phyloP scores from a whole-genome alignment of 2,329 filamentous ascomycete genomes.

The Aspergillus oerlinghausenensis region DNA sequence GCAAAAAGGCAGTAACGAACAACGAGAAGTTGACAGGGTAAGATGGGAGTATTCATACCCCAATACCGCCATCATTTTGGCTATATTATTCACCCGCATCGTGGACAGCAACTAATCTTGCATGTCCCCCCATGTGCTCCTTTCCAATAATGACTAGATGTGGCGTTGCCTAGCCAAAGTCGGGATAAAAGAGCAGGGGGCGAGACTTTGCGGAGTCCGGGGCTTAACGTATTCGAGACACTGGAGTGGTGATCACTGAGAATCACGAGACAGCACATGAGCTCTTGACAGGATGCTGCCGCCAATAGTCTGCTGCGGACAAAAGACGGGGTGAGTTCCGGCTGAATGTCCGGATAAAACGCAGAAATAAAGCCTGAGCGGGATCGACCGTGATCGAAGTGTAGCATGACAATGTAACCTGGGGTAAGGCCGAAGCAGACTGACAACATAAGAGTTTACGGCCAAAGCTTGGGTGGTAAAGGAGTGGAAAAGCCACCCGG shows the following conservation, averaged over 20 bases:
- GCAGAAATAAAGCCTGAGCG: neutral
- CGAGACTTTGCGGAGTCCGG: neutral
- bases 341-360: slow-evolving; percentile 4
- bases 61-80: slow-evolving; percentile 1
- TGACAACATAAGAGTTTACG: neutral
- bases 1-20: neutral
- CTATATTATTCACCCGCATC: slow-evolving; percentile 2
- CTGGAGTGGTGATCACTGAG: neutral
- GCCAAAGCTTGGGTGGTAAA: neutral
- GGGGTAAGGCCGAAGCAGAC: neutral
- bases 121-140: neutral
- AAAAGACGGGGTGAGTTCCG: neutral
- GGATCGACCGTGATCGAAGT: neutral
- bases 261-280: neutral
- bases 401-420: neutral
- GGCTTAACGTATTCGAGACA: neutral
- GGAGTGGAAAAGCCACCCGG: neutral
- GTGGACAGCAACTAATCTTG: neutral
- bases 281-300: neutral
- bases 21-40: neutral
- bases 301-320: neutral
- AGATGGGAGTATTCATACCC: neutral
- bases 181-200: neutral
- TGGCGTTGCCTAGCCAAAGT: neutral
- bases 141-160: neutral